phyloP scores from a whole-genome alignment of 192 early-diverging fungal species.

The Coemansia sp. region DNA sequence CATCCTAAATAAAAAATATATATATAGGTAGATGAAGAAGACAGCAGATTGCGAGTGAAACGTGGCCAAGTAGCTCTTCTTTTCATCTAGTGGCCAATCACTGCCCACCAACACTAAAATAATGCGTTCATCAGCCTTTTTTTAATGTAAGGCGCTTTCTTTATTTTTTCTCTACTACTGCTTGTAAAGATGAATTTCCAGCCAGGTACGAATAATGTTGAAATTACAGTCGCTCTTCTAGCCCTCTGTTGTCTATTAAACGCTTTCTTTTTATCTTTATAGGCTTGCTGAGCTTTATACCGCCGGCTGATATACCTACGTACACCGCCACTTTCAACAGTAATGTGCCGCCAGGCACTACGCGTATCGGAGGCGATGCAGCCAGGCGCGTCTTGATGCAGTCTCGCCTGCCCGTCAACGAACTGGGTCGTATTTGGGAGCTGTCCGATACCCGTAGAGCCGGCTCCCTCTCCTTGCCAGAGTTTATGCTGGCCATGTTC shows the following conservation, averaged over 20 bases:
- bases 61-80: neutral
- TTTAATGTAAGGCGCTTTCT: neutral
- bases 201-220: neutral
- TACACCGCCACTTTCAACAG: conserved; percentile 31
- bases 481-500: conserved; percentile 69
- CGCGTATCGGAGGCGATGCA: conserved; percentile 52
- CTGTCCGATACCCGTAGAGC: conserved; percentile 55
- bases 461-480: conserved; percentile 58
- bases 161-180: neutral
- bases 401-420: conserved; percentile 54
- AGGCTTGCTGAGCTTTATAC: conserved; percentile 44
- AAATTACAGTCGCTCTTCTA: too few species aligned
- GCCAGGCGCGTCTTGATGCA: conserved; percentile 59
- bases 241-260: too few species aligned
- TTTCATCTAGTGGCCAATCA: neutral
- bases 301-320: conserved; percentile 18
- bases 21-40: neutral
- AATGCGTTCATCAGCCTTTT: too few species aligned
- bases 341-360: conserved; percentile 2
- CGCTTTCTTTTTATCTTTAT: neutral
- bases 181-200: neutral
- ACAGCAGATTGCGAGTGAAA: neutral
- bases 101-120: neutral
- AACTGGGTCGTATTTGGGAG: conserved; percentile 64
- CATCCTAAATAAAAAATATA: conserved; percentile 10